Evolutionary conservation across 1,284 basidiomycete species (phyloP).

Genomic region (Tremellales sp.): DNA sequence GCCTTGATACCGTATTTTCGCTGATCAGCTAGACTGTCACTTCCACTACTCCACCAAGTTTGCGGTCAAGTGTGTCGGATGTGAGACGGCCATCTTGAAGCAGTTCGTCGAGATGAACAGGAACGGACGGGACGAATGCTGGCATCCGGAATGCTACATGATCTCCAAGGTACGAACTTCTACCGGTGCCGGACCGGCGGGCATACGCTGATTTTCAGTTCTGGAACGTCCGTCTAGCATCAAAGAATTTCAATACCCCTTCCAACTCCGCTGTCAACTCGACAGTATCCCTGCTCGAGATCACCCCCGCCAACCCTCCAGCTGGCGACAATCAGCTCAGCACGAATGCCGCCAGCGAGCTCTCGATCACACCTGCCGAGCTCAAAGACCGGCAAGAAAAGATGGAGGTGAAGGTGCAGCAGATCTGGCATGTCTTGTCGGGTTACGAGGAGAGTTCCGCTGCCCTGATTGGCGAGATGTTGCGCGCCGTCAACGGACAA

Average conservation of each 20-base stretch:
- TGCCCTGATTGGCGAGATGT: constrained; percentile 99
- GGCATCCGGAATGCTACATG: constrained; percentile 99
- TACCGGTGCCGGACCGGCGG: background rate
- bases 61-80: constrained; percentile 96
- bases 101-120: constrained; percentile 99
- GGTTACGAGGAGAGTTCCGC: constrained; percentile 98
- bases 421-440: constrained; percentile 98
- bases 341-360: constrained; percentile 7
- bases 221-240: constrained; percentile 97
- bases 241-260: constrained; percentile 55
- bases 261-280: constrained; percentile 56
- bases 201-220: constrained; percentile 67
- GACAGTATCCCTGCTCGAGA: constrained; percentile 39
- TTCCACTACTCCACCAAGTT: constrained; percentile 98
- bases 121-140: constrained; percentile 96
- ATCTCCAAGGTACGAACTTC: constrained; percentile 78
- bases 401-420: constrained; percentile 97
- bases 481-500: constrained; percentile 92
- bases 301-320: constrained; percentile 17
- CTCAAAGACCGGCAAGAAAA: constrained; percentile 85
- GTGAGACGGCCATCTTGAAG: constrained; percentile 96
- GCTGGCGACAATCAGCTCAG: background rate
- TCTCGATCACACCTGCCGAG: constrained; percentile 70
- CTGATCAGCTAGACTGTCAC: constrained; percentile 62
- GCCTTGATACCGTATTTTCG: background rate